phyloP scores from a whole-genome alignment of 371 early-diverging fungal species.

The Mortierella sp. region DNA sequence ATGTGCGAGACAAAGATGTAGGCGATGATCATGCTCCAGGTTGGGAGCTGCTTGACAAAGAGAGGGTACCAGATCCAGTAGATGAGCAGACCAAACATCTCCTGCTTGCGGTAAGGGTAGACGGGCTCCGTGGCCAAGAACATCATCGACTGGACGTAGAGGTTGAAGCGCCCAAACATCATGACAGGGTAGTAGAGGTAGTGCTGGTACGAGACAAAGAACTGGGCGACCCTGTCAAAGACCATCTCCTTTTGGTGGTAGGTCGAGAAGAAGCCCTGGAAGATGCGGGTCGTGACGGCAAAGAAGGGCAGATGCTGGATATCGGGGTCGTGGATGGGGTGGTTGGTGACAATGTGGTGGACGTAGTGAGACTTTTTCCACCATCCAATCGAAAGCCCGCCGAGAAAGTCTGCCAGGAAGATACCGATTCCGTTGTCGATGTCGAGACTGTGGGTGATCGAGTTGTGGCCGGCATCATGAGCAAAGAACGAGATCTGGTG shows the following conservation, averaged over 20 bases:
- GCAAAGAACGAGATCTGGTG: conserved; percentile 94
- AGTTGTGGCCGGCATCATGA: conserved; percentile 96
- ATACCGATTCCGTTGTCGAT: conserved; percentile 89
- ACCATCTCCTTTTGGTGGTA: conserved; percentile 87
- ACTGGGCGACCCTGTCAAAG: conserved; percentile 83
- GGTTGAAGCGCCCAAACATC: conserved; percentile 92
- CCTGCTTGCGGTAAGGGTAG: conserved; percentile 80
- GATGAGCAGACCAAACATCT: conserved; percentile 75
- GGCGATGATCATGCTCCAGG: conserved; percentile 69
- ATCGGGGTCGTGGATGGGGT: conserved; percentile 95
- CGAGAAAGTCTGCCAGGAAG: conserved; percentile 82
- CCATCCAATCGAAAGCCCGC: conserved; percentile 95
- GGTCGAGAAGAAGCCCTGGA: conserved; percentile 90
- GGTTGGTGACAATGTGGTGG: conserved; percentile 93
- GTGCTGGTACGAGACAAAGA: conserved; percentile 88
- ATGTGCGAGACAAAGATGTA: conserved; percentile 87
- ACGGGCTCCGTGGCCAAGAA: conserved; percentile 72
- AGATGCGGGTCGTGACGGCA: conserved; percentile 87
- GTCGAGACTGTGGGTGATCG: conserved; percentile 81
- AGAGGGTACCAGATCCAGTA: conserved; percentile 88
- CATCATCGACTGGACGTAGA: conserved; percentile 83
- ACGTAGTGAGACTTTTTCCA: conserved; percentile 97
- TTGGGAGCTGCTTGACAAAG: conserved; percentile 78
- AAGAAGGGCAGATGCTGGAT: conserved; percentile 97
- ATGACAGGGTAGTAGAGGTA: conserved; percentile 88